Evolutionary conservation across 176 grass and related monocot species (phyloP), one percentile per base, ranked within the genome.

Genomic region (Ananas comosus): DNA sequence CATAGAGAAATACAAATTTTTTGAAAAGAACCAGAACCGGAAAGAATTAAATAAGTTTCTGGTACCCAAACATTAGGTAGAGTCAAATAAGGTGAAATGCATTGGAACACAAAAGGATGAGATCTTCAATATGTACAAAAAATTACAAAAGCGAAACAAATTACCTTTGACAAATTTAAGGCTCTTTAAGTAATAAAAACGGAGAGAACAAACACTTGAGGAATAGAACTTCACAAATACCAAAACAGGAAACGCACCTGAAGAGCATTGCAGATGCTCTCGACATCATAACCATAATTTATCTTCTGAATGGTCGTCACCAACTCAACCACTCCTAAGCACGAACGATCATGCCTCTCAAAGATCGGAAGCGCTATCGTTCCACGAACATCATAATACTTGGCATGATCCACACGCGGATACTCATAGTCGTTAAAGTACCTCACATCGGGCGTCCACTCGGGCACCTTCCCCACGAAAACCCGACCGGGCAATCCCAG

Each of bases 401-500:
- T 84, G 9, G 95, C 95, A 75, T 90, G 82, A 9, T 3, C 74
- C 42, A 99, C 80, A 33, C 95, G 82, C 52, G 75, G 95, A 83
- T 91, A 99, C 74, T 99, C 95, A 53, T 80, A 71, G 70, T 72
- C 79, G 51, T 82, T 86, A 74, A 99, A 99, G 77, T 80, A 78
- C 10, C 95, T 85, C 4, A 99, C 95, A 78, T 99, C 95, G 25
- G 95, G 95, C 3, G 95, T 91, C 90, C 95, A 99, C 76, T 99
- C 95, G 3, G 95, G 95, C 27, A 94, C 79, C 18, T 82, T 78
- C 17, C 90, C 84, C 56, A 99, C 71, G 78, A 94, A 99, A 77
- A 99, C 95, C 19, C 95, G 82, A 63, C 90, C 95, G 0, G 87
- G 95, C 51, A 99, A 85, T 0, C 95, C 95, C 59, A 86, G 71